Evolutionary conservation across 306 rosid genomes (phyloP), one percentile per base, ranked within the genome.

Genomic region (Boehmeria nivea): DNA sequence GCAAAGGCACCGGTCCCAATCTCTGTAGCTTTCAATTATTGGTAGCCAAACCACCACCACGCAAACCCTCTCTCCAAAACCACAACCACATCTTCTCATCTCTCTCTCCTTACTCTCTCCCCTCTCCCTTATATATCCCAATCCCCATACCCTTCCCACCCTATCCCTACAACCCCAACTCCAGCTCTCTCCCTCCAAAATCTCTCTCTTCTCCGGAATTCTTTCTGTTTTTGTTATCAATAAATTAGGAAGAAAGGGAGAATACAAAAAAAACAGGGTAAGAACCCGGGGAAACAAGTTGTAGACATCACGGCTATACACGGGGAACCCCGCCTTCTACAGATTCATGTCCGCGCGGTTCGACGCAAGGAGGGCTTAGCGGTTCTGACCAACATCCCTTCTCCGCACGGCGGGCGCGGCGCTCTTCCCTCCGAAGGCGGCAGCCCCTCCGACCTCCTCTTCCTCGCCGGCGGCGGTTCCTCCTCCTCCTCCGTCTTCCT

Each of bases 401-500:
- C 99, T 85, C 96, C 93, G 84, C 99, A 91, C 96, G 99, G 96
- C 64, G 96, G 99, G 64, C 99, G 96, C 73, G 99, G 99, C 54
- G 99, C 99, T 65, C 52, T 87, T 87, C 99, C 99, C 36, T 91
- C 99, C 14, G 99, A 91, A 81, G 99, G 99, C 72, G 99, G 99
- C 58, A 84, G 84, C 58, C 99, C 99, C 59, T 91, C 96, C 28
- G 99, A 91, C 75, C 94, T 91, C 42, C 96, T 91, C 78, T 91
- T 91, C 71, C 96, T 91, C 0, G 99, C 99, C 1, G 96, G 99
- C 18, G 99, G 99, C 24, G 99, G 99, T 45, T 47, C 46, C 1
- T 36, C n/a, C 39, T 24, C 27, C 21, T 9, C 37, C 50, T 23
- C 28, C 23, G 12, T 36, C 50, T 38, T 52, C 21, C 6, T 43